phyloP scores from a whole-genome alignment of 1,284 basidiomycete species.

The Blastosporella zonata region DNA sequence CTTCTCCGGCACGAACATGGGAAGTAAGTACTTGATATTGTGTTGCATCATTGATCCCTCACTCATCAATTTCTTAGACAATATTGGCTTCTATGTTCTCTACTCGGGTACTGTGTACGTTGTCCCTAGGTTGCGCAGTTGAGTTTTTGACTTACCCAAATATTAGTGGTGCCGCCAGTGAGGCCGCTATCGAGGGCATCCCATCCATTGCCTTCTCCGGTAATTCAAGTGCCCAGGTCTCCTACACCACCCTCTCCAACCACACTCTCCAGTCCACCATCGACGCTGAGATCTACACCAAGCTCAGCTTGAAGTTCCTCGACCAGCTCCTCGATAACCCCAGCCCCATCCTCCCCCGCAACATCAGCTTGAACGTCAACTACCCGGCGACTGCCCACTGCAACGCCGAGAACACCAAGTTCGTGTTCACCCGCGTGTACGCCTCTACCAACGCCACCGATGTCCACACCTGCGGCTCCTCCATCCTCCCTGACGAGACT shows the following conservation, averaged over 20 bases:
- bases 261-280: slow-evolving; percentile 32
- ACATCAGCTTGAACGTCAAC: slow-evolving; percentile 49
- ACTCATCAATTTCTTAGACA: slow-evolving; percentile 31
- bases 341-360: slow-evolving; percentile 38
- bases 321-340: slow-evolving; percentile 32
- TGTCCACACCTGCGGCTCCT: slow-evolving; percentile 41
- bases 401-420: slow-evolving; percentile 36
- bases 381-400: slow-evolving; percentile 42
- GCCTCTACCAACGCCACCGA: slow-evolving; percentile 31
- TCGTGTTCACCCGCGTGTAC: slow-evolving; percentile 43
- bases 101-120: slow-evolving; percentile 47
- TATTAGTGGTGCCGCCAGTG: slow-evolving; percentile 48
- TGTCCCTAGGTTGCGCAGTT: no score
- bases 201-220: slow-evolving; percentile 52
- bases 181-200: slow-evolving; percentile 43
- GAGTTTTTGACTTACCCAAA: no score
- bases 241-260: slow-evolving; percentile 42
- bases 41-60: not conserved
- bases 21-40: slow-evolving; percentile 30
- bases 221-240: slow-evolving; percentile 35
- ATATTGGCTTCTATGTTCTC: slow-evolving; percentile 33
- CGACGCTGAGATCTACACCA: slow-evolving; percentile 40
- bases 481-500: slow-evolving; percentile 39
- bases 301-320: slow-evolving; percentile 40
- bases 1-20: slow-evolving; percentile 50